Evolutionary conservation across 164 flowering plant genomes (phyloP).

Genomic region (Aristolochia californica): DNA sequence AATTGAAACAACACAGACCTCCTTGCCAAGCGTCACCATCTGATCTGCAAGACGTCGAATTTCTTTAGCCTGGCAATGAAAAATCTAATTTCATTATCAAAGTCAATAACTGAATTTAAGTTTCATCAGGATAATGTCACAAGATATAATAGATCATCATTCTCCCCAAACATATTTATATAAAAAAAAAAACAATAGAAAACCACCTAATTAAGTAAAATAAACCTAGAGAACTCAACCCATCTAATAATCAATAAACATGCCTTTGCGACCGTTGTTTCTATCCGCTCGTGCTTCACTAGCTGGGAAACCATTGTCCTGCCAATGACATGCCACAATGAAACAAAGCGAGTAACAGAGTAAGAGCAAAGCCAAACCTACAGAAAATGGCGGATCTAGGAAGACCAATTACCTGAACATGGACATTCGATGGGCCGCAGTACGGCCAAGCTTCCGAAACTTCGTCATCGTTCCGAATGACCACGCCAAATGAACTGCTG

Average conservation of each 20-base stretch:
- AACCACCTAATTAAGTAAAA: too few species aligned
- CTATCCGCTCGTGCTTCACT: constrained; percentile 91
- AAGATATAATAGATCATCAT: not conserved
- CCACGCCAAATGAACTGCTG: too few species aligned
- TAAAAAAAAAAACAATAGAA: too few species aligned
- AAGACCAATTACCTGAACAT: constrained; percentile 52
- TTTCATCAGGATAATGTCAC: too few species aligned
- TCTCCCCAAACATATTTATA: too few species aligned
- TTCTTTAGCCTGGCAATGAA: constrained; percentile 64
- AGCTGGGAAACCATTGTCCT: constrained; percentile 97
- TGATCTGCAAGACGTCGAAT: constrained; percentile 80
- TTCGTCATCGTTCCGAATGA: constrained; percentile 34
- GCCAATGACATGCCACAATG: constrained; percentile 1
- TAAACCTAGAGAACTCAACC: too few species aligned
- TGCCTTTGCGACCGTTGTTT: constrained; percentile 91
- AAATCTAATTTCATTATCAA: not conserved
- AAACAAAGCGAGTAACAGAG: not conserved
- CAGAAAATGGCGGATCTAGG: not conserved
- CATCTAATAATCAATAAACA: not conserved
- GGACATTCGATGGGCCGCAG: constrained; percentile 70
- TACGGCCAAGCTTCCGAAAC: constrained; percentile 62
- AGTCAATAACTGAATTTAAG: not conserved
- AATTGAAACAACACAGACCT: constrained; percentile 30
- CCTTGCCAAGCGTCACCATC: constrained; percentile 91
- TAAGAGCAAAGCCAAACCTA: not conserved